phyloP scores from a whole-genome alignment of 768 basidiomycete genomes.

The Pleurotus cornucopiae region DNA sequence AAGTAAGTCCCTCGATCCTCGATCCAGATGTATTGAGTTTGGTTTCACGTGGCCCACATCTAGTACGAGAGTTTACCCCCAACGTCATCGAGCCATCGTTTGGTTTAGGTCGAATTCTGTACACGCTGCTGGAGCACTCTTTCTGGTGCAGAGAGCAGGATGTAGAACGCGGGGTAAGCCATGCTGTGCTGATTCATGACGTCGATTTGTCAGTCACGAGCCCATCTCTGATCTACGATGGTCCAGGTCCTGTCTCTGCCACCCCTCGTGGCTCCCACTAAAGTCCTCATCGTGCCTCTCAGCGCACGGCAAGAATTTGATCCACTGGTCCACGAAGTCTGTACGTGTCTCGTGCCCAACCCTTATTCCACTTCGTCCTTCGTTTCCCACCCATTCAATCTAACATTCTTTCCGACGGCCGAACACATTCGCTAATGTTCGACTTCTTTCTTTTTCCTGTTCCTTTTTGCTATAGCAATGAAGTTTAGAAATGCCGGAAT shows the following conservation, averaged over 20 bases:
- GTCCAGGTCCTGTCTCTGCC: conserved; percentile 86
- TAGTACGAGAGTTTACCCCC: conserved; percentile 93
- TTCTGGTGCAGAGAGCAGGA: conserved; percentile 96
- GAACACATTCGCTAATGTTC: conserved; percentile 6
- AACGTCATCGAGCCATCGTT: conserved; percentile 99
- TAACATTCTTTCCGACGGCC: conserved; percentile 4
- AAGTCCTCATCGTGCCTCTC: conserved; percentile 93
- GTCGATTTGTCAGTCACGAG: conserved; percentile 2
- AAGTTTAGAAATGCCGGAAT: conserved; percentile 87
- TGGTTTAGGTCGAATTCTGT: conserved; percentile 94
- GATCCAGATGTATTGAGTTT: background rate
- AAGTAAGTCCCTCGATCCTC: conserved; percentile 39
- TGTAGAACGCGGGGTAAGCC: conserved; percentile 78
- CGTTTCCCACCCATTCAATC: conserved; percentile 9
- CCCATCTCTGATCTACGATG: conserved; percentile 5
- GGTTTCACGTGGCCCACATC: background rate
- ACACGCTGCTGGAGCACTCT: conserved; percentile 89
- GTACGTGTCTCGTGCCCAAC: conserved; percentile 47
- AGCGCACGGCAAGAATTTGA: conserved; percentile 82
- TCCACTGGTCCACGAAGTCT: conserved; percentile 83
- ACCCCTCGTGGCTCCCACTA: conserved; percentile 87
- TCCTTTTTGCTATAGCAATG: conserved; percentile 46
- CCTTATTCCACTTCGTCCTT: conserved; percentile 5
- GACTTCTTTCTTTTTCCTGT: conserved; percentile 6
- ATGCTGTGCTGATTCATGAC: conserved; percentile 11